Evolutionary conservation across 768 basidiomycete genomes (phyloP), one percentile per base, ranked within the genome.

Genomic region (Psilocybe cyanescens): DNA sequence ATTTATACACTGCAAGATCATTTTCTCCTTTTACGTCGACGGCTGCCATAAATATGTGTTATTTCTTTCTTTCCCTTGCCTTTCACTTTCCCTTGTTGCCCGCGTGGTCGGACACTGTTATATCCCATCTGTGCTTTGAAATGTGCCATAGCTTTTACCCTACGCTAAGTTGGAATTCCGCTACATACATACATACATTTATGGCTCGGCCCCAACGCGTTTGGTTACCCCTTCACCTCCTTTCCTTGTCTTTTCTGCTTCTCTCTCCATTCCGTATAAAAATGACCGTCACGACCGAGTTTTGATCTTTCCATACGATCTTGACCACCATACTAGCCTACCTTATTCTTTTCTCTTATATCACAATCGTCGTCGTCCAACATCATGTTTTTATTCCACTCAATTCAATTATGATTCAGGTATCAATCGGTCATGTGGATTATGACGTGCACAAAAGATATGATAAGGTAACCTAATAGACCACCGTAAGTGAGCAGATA

Each of bases 351-450:
- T 76, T 59, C 53, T 81, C 79, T 81, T 79, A 75, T 74, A 76
- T 74, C 72, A 70, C 75, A 65, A 78, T 79, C 68, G 70, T 74
- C 69, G 72, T 74, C 70, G 67, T 62, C 49, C 67, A 67, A 65
- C 74, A 74, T 75, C 72, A 79, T 78, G 76, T 83, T 75, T 81
- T 83, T 80, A 77, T 79, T 79, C 71, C 74, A 74, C 72, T 70
- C 73, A 76, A 68, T 76, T 71, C 73, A 75, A 68, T 76, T 72
- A 77, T 73, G 71, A 66, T 68, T 72, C 65, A 66, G 47, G 62
- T 68, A 67, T 67, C 52, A 44, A 63, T 29, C 14, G 47, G 47
- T 49, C 58, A 44, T 44, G 41, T 6, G n/a, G 14, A 16, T 8
- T 44, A 16, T 11, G 6, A 39, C 55, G 39, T 37, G 52, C 51